phyloP scores from a whole-genome alignment of 2,329 filamentous ascomycete genomes.

The Ophiocordyceps camponoti-floridani region DNA sequence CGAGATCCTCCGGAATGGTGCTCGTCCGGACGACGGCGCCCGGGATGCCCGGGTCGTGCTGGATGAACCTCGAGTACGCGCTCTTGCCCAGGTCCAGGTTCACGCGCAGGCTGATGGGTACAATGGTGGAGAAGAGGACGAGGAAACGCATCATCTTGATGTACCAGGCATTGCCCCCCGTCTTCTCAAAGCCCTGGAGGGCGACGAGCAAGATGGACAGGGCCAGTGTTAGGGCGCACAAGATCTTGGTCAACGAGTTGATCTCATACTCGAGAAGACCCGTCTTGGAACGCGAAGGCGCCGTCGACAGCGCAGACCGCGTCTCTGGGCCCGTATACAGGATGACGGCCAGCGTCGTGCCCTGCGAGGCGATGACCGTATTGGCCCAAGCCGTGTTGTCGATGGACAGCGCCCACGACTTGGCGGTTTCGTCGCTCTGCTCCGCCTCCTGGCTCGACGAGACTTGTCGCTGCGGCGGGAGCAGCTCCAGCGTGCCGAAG shows the following conservation, averaged over 20 bases:
- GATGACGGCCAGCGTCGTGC: slow-evolving; percentile 72
- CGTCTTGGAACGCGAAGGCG: slow-evolving; percentile 80
- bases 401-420: slow-evolving; percentile 63
- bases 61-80: slow-evolving; percentile 90
- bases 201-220: slow-evolving; percentile 80
- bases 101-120: slow-evolving; percentile 88
- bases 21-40: slow-evolving; percentile 89
- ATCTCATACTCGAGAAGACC: slow-evolving; percentile 91
- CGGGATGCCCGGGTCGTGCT: slow-evolving; percentile 74
- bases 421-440: slow-evolving; percentile 16
- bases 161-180: slow-evolving; percentile 62
- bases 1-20: slow-evolving; percentile 92
- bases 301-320: slow-evolving; percentile 81
- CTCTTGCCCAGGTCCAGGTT: slow-evolving; percentile 96
- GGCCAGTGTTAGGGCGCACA: slow-evolving; percentile 73
- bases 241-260: slow-evolving; percentile 89
- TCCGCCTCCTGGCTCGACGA: slow-evolving; percentile 20
- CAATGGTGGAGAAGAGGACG: slow-evolving; percentile 97
- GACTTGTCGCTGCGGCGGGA: slow-evolving; percentile 32
- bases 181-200: slow-evolving; percentile 59
- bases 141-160: slow-evolving; percentile 96
- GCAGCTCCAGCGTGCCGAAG: slow-evolving; percentile 67
- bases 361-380: slow-evolving; percentile 87
- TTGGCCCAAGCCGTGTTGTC: slow-evolving; percentile 99
- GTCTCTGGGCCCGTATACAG: slow-evolving; percentile 93